Base-by-base conservation (phyloP, 2,329 filamentous ascomycete species). In the Sporothrix curviconia region DNA sequence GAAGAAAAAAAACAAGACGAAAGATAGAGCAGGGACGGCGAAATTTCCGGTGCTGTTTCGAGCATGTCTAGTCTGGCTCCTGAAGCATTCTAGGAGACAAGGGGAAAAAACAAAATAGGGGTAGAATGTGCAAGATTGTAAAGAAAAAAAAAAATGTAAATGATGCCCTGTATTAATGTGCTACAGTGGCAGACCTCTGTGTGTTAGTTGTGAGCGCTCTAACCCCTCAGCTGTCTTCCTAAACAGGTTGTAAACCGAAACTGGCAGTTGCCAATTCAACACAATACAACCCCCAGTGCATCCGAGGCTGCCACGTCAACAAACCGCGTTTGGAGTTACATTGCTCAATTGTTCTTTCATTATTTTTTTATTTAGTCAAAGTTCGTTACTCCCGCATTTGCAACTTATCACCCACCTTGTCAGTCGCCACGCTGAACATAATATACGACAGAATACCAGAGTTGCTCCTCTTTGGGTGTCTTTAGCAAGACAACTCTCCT, bases 281-380 rank as follows among this genome's bases (percentile, higher is more conserved):
- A 40, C 14, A 39, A 52, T 40, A 37, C 34, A 3, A 39, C 49
- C 49, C 39, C 32, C 9, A 11, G 19, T 28, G 22, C 12, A 17
- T 15, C 22, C 24, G 14, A 52, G 49, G 49, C 49, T 52, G 49
- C 49, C 49, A 52, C 36, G 49, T 52, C 49, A 52, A 52, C 49
- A 52, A 30, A 14, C 24, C 24, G 28, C 11, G 5, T 5, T 32
- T 32, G 28, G 28, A 6, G 28, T 5, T 32, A 14, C 22, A n/a
- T n/a, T 15, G 24, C 34, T 32, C 2, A 4, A 15, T 22, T 9
- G n/a, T 42, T 49, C 25, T 22, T 19, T 36, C 28, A 11, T 12
- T 36, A 7, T 49, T 49, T 17, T 9, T 22, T 49, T 4, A 9
- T 24, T 30, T n/a, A 28, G 30, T 32, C n/a, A 32, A 22, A 25